These are phyloP conservation scores for Juncus effusus DNA, from an alignment of 176 grass and related monocot species.

Conservation along the genomic window DNA sequence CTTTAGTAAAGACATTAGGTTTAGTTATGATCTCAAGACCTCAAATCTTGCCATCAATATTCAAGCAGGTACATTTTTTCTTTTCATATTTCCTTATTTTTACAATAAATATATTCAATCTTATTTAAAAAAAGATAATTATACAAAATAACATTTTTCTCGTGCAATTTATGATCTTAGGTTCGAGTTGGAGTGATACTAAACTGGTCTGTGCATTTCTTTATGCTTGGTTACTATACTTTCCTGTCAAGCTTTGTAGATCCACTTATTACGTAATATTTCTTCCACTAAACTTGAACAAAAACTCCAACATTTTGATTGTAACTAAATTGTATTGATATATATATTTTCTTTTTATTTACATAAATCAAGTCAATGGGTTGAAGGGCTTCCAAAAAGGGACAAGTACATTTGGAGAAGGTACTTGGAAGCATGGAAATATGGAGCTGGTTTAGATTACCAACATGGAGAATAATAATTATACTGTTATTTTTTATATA, in stretches of 20 bases:
- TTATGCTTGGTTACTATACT: conserved; percentile 83
- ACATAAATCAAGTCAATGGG: conserved; percentile 53
- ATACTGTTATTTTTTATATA: neutral
- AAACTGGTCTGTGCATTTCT: conserved; percentile 81
- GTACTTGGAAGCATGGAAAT: conserved; percentile 91
- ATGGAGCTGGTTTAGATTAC: conserved; percentile 94
- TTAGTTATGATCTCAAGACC: conserved; percentile 70
- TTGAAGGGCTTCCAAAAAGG: conserved; percentile 49
- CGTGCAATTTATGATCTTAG: conserved; percentile 31
- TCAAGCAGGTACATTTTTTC: conserved; percentile 55
- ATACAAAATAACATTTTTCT: neutral
- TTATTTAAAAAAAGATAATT: conserved; percentile 11
- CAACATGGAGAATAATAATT: conserved; percentile 38
- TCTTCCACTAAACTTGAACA: too few relatives aligned
- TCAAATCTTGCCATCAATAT: conserved; percentile 80
- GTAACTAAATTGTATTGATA: neutral
- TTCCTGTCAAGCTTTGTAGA: conserved; percentile 69
- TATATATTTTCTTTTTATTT: conserved; percentile 12
- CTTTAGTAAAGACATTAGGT: conserved; percentile 76
- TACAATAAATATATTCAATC: conserved; percentile 17
- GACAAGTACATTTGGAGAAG: conserved; percentile 70
- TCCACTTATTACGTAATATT: conserved; percentile 47
- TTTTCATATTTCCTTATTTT: conserved; percentile 12
- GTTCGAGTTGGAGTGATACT: conserved; percentile 79
- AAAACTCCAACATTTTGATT: too few relatives aligned